Conservation (phyloP, 257 asterid genomes). For the Jasminum sambac region DNA sequence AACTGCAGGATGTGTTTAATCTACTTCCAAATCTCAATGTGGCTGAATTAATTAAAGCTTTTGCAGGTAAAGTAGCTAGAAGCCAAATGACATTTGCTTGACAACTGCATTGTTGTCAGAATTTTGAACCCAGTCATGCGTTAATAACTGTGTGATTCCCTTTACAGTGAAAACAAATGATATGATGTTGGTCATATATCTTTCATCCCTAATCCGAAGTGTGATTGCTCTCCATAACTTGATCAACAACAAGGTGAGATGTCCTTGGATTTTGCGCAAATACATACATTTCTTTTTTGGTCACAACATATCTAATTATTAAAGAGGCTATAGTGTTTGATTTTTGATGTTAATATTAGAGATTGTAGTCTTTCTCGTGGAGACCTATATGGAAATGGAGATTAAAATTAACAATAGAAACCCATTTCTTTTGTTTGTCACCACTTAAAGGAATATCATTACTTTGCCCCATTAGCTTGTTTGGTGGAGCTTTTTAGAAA, state of each 20-base stretch:
- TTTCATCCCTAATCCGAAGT: slow-evolving; percentile 87
- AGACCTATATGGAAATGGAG: not conserved
- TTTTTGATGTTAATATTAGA: not conserved
- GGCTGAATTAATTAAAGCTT: slow-evolving; percentile 71
- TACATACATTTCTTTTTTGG: not conserved
- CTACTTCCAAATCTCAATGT: slow-evolving; percentile 91
- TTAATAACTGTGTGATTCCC: slow-evolving; percentile 11
- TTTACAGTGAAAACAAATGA: slow-evolving; percentile 88
- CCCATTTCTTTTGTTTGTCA: not conserved
- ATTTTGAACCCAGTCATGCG: not conserved
- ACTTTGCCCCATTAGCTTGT: not conserved
- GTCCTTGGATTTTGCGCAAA: slow-evolving; percentile 12
- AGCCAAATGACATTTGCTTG: not conserved
- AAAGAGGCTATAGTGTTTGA: not conserved
- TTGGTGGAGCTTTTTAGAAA: no score
- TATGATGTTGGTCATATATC: slow-evolving; percentile 95
- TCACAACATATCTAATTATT: no score
- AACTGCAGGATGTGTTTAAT: slow-evolving; percentile 81
- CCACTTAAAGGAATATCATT: not conserved
- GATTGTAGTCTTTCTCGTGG: not conserved
- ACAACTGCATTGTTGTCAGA: not conserved
- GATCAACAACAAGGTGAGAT: slow-evolving; percentile 86
- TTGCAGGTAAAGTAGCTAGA: slow-evolving; percentile 56
- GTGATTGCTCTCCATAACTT: slow-evolving; percentile 92
- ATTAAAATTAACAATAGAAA: not conserved